Evolutionary conservation across 257 asterid species (phyloP), one percentile per base, ranked within the genome.

Genomic region (Hygrophila difformis): DNA sequence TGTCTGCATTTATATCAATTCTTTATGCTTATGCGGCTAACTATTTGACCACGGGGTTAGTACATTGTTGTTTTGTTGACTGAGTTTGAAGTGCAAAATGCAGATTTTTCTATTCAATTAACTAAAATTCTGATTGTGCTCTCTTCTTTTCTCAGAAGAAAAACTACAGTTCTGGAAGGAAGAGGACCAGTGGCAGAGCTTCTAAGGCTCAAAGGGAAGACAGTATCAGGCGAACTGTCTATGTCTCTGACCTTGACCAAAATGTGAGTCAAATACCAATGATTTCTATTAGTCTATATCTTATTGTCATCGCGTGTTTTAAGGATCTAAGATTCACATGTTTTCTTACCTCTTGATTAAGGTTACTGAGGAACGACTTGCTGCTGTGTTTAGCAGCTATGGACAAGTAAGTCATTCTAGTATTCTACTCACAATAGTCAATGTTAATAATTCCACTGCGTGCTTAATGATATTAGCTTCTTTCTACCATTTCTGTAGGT

Each of bases 281-380:
- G n/a, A n/a, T n/a, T n/a, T n/a, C n/a, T 24, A 24, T 24, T 24
- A 2, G 5, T 2, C 7, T 24, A 2, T 24, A 7, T 24, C 29
- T 7, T 24, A 7, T 24, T 24, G 2, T 10, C 2, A 0, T 33
- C 8, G 29, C 10, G 2, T 26, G 12, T 33, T 33, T 33, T 33
- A 5, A 5, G 35, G 24, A 51, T 33, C 47, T 39, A 44, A 57
- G 41, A 42, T 51, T 75, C 40, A 71, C 47, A 8, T 18, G 60
- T 5, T 33, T 33, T 50, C 50, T 52, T 24, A 13, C 67, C 2
- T 54, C 66, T 56, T 52, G 20, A 35, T 34, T 47, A 45, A 87
- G 97, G 60, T 80, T 57, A 83, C 93, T 19, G 97, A 83, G 73
- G 97, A 87, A 76, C 83, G 66, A 67, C 94, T 87, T 49, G 97